A percentile compares a stretch with the other conserved stretches of the same genome.
phyloP scores from a whole-genome alignment of 2,329 filamentous ascomycete species.

The Pseudopyrenochaeta lycopersici region DNA sequence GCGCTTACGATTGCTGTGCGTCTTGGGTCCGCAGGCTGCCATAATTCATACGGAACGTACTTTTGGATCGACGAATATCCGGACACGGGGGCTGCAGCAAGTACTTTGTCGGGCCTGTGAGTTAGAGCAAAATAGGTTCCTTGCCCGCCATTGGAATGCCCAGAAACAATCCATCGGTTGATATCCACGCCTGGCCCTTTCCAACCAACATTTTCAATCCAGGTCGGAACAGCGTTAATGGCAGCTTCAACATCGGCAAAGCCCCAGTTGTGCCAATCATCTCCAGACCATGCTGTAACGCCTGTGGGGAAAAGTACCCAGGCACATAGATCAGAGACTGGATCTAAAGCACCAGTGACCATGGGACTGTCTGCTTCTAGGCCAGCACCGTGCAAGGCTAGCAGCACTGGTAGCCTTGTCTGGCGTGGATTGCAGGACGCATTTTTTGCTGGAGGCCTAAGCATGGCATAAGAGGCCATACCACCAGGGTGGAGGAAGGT shows the following conservation, averaged over 20 bases:
- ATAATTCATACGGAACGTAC: constrained; percentile 67
- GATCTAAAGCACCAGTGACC: constrained; percentile 59
- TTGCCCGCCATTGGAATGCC: constrained; percentile 70
- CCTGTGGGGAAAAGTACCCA: constrained; percentile 67
- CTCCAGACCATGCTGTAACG: constrained; percentile 66
- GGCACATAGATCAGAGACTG: constrained; percentile 61
- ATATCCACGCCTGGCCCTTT: constrained; percentile 55
- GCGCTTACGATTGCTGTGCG: constrained; percentile 58
- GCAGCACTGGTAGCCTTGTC: constrained; percentile 56
- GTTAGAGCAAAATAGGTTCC: constrained; percentile 66
- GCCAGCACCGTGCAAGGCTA: constrained; percentile 66
- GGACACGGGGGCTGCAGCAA: constrained; percentile 66
- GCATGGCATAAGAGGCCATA: constrained; percentile 65
- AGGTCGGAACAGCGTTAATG: constrained; percentile 57
- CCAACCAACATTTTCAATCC: constrained; percentile 62
- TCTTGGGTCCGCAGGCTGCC: constrained; percentile 63
- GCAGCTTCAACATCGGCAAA: constrained; percentile 65
- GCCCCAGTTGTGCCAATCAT: constrained; percentile 70
- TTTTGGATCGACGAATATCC: constrained; percentile 67
- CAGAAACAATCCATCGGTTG: constrained; percentile 62
- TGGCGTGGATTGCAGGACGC: constrained; percentile 34
- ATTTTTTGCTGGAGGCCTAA: constrained; percentile 61
- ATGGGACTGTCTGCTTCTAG: constrained; percentile 61
- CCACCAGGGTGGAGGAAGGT: constrained; percentile 64
- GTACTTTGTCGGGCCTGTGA: constrained; percentile 64